A percentile compares a stretch with the other conserved stretches of the same genome.
phyloP scores from a whole-genome alignment of 768 basidiomycete genomes.

The Pisolithus albus region DNA sequence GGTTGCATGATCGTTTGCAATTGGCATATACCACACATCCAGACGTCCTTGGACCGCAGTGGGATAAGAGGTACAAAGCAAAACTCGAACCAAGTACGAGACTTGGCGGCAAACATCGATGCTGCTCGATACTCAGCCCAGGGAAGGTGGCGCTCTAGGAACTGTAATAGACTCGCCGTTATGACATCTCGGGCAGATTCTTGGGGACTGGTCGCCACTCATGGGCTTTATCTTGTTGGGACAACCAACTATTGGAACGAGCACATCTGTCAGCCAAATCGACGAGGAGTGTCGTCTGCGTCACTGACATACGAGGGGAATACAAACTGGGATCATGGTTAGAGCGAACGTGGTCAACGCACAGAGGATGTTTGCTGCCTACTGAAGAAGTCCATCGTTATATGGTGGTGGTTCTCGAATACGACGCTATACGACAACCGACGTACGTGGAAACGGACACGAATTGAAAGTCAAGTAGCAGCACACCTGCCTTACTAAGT shows the following conservation, averaged over 20 bases:
- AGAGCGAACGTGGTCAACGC: slow-evolving; percentile 9
- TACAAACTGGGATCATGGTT: slow-evolving; percentile 35
- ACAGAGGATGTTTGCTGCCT: too few relatives aligned
- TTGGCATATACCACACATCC: slow-evolving; percentile 68
- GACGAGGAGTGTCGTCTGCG: slow-evolving; percentile 1
- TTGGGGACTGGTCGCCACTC: slow-evolving; percentile 43
- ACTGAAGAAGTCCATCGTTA: slow-evolving; percentile 25
- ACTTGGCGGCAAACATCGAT: slow-evolving; percentile 56
- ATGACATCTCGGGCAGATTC: slow-evolving; percentile 65
- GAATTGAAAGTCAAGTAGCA: too few relatives aligned
- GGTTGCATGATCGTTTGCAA: slow-evolving; percentile 48
- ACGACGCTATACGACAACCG: too few relatives aligned
- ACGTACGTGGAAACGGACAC: too few relatives aligned
- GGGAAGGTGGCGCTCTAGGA: background rate
- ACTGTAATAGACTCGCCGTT: slow-evolving; percentile 45
- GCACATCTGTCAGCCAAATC: slow-evolving; percentile 6
- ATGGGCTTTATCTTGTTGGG: slow-evolving; percentile 48
- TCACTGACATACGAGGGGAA: slow-evolving; percentile 45
- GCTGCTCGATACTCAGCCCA: slow-evolving; percentile 28
- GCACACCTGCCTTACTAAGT: too few relatives aligned
- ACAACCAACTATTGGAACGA: slow-evolving; percentile 51
- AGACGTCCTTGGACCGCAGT: slow-evolving; percentile 52
- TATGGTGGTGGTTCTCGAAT: too few relatives aligned
- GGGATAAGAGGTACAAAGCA: slow-evolving; percentile 71
- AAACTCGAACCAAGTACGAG: slow-evolving; percentile 68